Base-by-base conservation (phyloP, 1,284 basidiomycete genomes). In the Papiliotrema nemorosa region DNA sequence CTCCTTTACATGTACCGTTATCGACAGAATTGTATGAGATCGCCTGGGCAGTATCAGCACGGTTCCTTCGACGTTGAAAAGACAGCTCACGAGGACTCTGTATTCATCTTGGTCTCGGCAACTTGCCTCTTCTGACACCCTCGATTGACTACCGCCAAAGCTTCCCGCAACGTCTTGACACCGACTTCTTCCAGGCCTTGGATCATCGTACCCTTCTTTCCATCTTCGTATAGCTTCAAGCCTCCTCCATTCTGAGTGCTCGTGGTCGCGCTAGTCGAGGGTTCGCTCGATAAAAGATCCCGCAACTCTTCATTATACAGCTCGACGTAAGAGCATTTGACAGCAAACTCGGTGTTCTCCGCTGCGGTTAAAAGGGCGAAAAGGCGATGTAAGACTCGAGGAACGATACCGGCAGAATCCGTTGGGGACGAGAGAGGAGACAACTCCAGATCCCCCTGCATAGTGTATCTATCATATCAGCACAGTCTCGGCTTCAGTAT, bases 231-330 rank as follows among this genome's bases (percentile, higher is more conserved):
- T 50, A 98, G 89, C 74, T 90, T 93, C 47, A 97, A 79, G 6
- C 83, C 81, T 1, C 63, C 67, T 13, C 20, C 46, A 16, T 56
- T 88, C 84, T 12, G 77, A 77, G 18, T 58, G 47, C 24, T 14
- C 44, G 36, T 3, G 54, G 47, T 18, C 53, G 33, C 3, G 55
- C 45, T 3, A 21, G 84, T 25, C 14, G 42, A 12, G 78, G 31
- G 88, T 76, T 93, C 87, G 56, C 78, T 78, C 2, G 87, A 82
- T 29, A 96, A 83, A 27, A 97, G 81, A 69, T 97, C 93, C 26
- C 93, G 87, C n/a, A 98, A 82, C 70, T 98, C 94, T 76, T 99
- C 96, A 69, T 99, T 99, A 77, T 98, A 99, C n/a, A 99, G 81
- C 70, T 99, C 96, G 49, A 99, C 82, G 70, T 87, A 97, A 0